phyloP scores from a whole-genome alignment of 1,139 yeast genomes.

The Lodderomyces beijingensis region DNA sequence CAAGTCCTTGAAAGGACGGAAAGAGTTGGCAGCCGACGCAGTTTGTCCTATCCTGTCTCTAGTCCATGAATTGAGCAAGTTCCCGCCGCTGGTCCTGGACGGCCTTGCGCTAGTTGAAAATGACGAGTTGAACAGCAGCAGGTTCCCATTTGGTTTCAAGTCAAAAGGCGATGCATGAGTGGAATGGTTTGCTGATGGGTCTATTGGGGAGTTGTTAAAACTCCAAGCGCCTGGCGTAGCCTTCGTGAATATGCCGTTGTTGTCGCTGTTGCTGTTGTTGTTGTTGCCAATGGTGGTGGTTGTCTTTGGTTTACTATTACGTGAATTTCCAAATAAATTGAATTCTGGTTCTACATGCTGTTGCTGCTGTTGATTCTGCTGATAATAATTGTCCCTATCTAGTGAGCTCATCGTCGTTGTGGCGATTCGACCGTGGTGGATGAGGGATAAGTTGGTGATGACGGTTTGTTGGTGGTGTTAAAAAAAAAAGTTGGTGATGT shows the following conservation, averaged over 20 bases:
- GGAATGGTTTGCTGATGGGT: not conserved
- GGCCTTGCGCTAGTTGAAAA: not conserved
- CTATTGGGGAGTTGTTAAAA: not conserved
- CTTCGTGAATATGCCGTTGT: not conserved
- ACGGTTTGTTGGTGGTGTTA: no score
- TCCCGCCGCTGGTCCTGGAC: no score
- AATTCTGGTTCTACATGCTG: constrained; percentile 1
- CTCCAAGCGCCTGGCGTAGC: not conserved
- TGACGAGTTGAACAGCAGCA: not conserved
- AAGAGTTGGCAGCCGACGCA: not conserved
- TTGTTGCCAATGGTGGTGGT: not conserved
- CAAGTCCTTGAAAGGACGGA: not conserved
- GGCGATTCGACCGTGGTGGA: no score
- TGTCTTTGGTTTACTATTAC: constrained; percentile 8
- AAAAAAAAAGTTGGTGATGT: no score
- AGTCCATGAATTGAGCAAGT: not conserved
- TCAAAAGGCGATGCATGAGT: not conserved
- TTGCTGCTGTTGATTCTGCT: no score
- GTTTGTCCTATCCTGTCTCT: not conserved
- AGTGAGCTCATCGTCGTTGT: constrained; percentile 1
- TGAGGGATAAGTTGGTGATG: no score
- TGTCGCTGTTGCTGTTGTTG: not conserved
- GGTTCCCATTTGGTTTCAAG: not conserved
- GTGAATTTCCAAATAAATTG: constrained; percentile 8
- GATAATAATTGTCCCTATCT: no score